Base-by-base conservation (phyloP, 495 filamentous ascomycete genomes). In the Bacidia rubella region DNA sequence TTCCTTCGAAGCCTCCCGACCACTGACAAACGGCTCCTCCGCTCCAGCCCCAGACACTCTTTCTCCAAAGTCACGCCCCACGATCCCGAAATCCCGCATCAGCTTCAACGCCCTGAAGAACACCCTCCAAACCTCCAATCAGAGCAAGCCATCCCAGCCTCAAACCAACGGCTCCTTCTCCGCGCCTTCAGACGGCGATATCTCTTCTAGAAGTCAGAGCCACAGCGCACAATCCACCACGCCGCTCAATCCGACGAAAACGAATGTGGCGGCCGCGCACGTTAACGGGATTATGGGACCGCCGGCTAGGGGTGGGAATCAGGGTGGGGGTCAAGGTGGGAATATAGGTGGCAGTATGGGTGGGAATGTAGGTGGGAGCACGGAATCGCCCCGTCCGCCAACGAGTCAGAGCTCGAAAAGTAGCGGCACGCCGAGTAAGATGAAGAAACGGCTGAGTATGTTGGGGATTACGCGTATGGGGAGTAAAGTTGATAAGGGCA, bases 371-470 rank as follows among this genome's bases (percentile, higher is more conserved):
- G 29, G 29, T 35, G 29, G 7, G 29, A 5, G 29, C 7, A 35
- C 5, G 15, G 29, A 35, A 53, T 49, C 26, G 53, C 58, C 56
- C 49, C 62, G 63, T 59, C 66, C 57, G 44, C 61, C 54, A 51
- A 65, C 52, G 51, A 60, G 61, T 61, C 67, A 58, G 58, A 64
- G 63, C 39, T 47, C 66, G 12, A 50, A 23, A 25, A 50, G 47
- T 12, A 38, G 47, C 5, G 25, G 2, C 2, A 50, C 47, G 49
- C 64, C 65, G 26, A 66, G 71, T n/a, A 81, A 77, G 54, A 74
- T 88, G 49, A 77, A 77, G 66, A 87, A 83, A 66, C 64, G 86
- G 59, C 66, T 89, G 47, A 87, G 83, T 57, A 61, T 81, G 45
- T 57, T 90, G 56, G 78, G 78, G 52, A 62, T 87, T 54, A 79